A percentile compares a stretch with the other conserved stretches of the same genome.
phyloP scores from a whole-genome alignment of 2,329 filamentous ascomycete species.

The Cladophialophora exuberans region DNA sequence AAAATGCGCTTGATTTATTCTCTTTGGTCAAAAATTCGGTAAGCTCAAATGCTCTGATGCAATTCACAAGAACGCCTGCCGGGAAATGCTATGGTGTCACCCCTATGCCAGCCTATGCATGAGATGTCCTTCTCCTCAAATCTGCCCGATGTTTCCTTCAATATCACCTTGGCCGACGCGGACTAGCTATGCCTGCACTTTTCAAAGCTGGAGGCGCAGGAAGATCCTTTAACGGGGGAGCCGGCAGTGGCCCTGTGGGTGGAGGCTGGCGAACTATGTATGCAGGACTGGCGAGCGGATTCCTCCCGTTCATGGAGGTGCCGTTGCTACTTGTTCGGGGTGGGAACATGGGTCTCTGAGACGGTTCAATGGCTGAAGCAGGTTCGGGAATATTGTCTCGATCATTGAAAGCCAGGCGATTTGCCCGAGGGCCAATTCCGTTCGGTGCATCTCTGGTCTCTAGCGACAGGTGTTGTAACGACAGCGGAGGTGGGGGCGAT shows the following conservation, averaged over 20 bases:
- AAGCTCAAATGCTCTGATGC: conserved; percentile 16
- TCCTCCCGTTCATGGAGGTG: conserved; percentile 20
- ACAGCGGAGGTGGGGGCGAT: conserved; percentile 42
- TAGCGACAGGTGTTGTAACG: conserved; percentile 49
- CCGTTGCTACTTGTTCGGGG: conserved; percentile 43
- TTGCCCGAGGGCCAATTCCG: conserved; percentile 34
- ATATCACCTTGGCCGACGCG: conserved; percentile 24
- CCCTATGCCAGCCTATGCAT: conserved; percentile 13
- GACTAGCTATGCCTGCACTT: conserved; percentile 28
- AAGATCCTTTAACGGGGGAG: conserved; percentile 51
- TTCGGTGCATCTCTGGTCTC: conserved; percentile 42
- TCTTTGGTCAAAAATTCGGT: too few relatives aligned
- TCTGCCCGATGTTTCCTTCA: neutral
- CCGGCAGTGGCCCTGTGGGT: conserved; percentile 59
- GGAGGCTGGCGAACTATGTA: conserved; percentile 68
- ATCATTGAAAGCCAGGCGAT: conserved; percentile 26
- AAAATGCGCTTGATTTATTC: too few relatives aligned
- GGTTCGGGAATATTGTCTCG: conserved; percentile 39
- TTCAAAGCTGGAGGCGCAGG: conserved; percentile 25
- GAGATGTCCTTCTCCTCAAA: conserved; percentile 15
- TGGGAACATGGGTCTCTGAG: conserved; percentile 42
- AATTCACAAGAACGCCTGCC: conserved; percentile 16
- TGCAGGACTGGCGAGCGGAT: conserved; percentile 55
- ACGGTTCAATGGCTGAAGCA: conserved; percentile 43
- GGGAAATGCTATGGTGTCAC: conserved; percentile 22